These are phyloP conservation scores for Boletus subparvulus DNA, from an alignment of 768 basidiomycete species.

Conservation along the genomic window DNA sequence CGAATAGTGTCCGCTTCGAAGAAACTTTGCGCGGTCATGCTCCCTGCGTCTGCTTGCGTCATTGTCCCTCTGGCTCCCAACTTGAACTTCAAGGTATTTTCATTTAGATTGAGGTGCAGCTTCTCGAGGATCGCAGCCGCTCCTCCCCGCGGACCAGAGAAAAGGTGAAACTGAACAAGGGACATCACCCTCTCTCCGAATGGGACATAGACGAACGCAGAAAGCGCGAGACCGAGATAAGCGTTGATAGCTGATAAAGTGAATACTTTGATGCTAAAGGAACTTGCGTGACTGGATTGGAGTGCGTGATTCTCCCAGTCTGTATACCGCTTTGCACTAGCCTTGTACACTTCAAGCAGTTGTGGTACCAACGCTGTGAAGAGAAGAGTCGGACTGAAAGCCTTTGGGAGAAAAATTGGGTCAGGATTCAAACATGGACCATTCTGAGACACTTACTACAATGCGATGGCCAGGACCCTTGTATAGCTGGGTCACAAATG, in stretches of 20 bases:
- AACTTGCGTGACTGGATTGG: slow-evolving; percentile 70
- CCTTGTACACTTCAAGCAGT: slow-evolving; percentile 71
- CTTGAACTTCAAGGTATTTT: slow-evolving; percentile 31
- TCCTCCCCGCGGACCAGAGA: slow-evolving; percentile 18
- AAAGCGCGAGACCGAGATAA: slow-evolving; percentile 86
- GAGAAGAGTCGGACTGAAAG: slow-evolving; percentile 78
- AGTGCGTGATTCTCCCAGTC: slow-evolving; percentile 92
- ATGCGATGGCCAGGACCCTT: slow-evolving; percentile 80
- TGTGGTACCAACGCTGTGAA: slow-evolving; percentile 81
- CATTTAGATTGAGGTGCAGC: slow-evolving; percentile 23
- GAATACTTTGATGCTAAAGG: slow-evolving; percentile 89
- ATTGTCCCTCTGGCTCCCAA: slow-evolving; percentile 17
- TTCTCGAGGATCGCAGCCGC: slow-evolving; percentile 21
- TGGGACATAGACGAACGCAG: slow-evolving; percentile 95
- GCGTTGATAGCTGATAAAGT: slow-evolving; percentile 85
- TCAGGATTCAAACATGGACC: not conserved
- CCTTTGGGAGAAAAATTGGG: slow-evolving; percentile 38
- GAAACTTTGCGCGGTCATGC: slow-evolving; percentile 18
- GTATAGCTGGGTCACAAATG: slow-evolving; percentile 87
- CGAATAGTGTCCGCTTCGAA: slow-evolving; percentile 55
- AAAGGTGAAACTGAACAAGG: slow-evolving; percentile 37
- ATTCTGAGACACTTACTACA: slow-evolving; percentile 54
- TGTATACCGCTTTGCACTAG: slow-evolving; percentile 66
- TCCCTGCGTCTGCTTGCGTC: slow-evolving; percentile 12
- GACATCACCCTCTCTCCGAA: slow-evolving; percentile 86